Evolutionary conservation across 345 rosid species (phyloP), one percentile per base, ranked within the genome.

Genomic region (Eucalyptus melliodora): DNA sequence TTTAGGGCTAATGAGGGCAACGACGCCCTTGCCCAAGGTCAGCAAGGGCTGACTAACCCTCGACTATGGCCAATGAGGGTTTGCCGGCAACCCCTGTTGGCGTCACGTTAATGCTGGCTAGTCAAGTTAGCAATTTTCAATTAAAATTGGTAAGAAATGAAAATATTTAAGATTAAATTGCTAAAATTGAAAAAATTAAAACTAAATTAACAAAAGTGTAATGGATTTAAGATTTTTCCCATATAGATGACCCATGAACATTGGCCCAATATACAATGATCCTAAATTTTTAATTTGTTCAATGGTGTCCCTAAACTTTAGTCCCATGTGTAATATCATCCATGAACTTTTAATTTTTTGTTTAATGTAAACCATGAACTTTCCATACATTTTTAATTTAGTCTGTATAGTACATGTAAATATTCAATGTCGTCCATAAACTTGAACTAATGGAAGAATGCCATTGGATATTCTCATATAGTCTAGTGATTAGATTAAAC

Each of bases 31-130:
- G 59, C 59, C 59, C 2, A 53, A 3, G 56, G 56, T 21, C 24
- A 0, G 10, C 24, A 3, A 53, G 10, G 56, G 56, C 24, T 2
- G 1, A 53, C 2, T 1, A 1, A 2, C 10, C 24, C 24, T 53
- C 10, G 0, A 53, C 9, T 53, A 0, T 53, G 10, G 56, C 10
- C 1, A 0, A 2, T 2, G 0, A 53, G 24, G 56, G 24, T 53
- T 2, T 4, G 4, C 2, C 0, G 1, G 4, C 24, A 53, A 53
- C 10, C 56, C 56, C 21, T 1, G 0, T 19, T 0, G 5, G 1
- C 5, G 0, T 53, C 59, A 53, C 5, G 2, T 19, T 23, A 53
- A 53, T 4, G 5, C 10, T 53, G 0, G 24, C 56, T 53, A 53
- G 10, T 53, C 56, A 53, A 21, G 24, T 53, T 0, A 53, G 2